Evolutionary conservation across 345 rosid species (phyloP).

Genomic region (Brassica carinata): DNA sequence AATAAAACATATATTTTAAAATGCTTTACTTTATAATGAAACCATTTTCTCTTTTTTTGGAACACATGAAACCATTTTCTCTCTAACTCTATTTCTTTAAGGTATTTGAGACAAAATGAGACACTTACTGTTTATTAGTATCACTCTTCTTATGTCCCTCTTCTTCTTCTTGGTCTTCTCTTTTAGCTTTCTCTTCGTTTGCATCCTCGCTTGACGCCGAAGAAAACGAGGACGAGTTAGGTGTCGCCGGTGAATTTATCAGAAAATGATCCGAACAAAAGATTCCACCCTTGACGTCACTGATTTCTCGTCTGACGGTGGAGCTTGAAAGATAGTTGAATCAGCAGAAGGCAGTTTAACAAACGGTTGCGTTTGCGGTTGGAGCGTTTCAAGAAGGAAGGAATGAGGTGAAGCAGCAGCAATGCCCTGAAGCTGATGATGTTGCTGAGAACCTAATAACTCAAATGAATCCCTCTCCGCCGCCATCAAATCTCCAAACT

Average conservation of each 20-base stretch:
- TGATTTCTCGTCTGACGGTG: slow-evolving; percentile 32
- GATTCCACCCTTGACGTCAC: slow-evolving; percentile 45
- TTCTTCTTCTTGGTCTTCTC: not conserved
- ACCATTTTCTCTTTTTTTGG: no score
- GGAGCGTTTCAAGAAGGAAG: slow-evolving; percentile 16
- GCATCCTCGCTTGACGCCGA: slow-evolving; percentile 76
- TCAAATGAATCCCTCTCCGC: slow-evolving; percentile 61
- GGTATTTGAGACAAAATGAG: slow-evolving; percentile 8
- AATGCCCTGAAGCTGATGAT: slow-evolving; percentile 51
- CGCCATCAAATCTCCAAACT: slow-evolving; percentile 38
- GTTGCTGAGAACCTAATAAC: slow-evolving; percentile 53
- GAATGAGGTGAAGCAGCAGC: slow-evolving; percentile 46
- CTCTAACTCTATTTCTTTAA: no score
- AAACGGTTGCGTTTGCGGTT: slow-evolving; percentile 28
- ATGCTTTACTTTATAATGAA: not conserved
- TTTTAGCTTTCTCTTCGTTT: slow-evolving; percentile 49
- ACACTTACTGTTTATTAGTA: slow-evolving; percentile 52
- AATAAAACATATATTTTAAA: not conserved
- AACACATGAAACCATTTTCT: not conserved
- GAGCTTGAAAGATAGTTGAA: slow-evolving; percentile 3
- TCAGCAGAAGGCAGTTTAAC: slow-evolving; percentile 19
- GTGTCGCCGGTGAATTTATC: slow-evolving; percentile 71
- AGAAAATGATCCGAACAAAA: slow-evolving; percentile 37
- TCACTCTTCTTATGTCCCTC: slow-evolving; percentile 39
- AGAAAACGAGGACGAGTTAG: slow-evolving; percentile 81